A percentile compares a stretch with the other conserved stretches of the same genome.
Conservation (phyloP, 352 stramenopile genomes). For the Phytophthora lateralis region DNA sequence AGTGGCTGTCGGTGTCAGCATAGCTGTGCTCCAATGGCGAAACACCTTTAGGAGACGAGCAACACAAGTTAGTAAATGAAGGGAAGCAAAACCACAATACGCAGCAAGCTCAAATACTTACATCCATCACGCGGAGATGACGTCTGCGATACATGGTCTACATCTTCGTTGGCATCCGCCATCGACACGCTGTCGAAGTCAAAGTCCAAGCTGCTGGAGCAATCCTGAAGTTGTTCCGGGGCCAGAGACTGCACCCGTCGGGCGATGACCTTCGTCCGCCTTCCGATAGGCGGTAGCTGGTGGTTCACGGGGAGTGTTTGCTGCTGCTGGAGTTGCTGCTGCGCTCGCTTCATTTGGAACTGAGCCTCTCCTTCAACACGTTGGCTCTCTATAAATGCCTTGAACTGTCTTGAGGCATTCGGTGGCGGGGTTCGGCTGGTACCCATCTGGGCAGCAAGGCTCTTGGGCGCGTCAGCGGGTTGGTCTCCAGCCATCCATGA, state of each 20-base stretch:
- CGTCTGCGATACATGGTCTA: slow-evolving; percentile 72
- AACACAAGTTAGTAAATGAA: slow-evolving; percentile 13
- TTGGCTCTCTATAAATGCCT: slow-evolving; percentile 43
- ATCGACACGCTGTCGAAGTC: slow-evolving; percentile 89
- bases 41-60: slow-evolving; percentile 47
- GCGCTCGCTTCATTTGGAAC: slow-evolving; percentile 29
- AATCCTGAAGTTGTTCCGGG: slow-evolving; percentile 53
- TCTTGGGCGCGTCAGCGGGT: slow-evolving; percentile 25
- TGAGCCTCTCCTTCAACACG: slow-evolving; percentile 38
- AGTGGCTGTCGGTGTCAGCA: slow-evolving; percentile 80
- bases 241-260: slow-evolving; percentile 69
- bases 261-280: slow-evolving; percentile 34
- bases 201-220: slow-evolving; percentile 67
- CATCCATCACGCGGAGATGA: slow-evolving; percentile 78
- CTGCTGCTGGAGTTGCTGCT: slow-evolving; percentile 39
- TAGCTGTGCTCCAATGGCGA: slow-evolving; percentile 81
- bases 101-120: slow-evolving; percentile 37
- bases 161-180: slow-evolving; percentile 52
- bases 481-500: slow-evolving; percentile 77
- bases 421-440: slow-evolving; percentile 24
- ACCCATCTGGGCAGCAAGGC: slow-evolving; percentile 24
- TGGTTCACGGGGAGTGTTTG: slow-evolving; percentile 36
- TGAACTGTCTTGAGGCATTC: slow-evolving; percentile 31
- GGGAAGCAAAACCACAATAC: not conserved
- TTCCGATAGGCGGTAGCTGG: slow-evolving; percentile 36